These are phyloP conservation scores for Wallacemonas collosoma DNA, from an alignment of 208 protist genomes.

Conservation along the genomic window DNA sequence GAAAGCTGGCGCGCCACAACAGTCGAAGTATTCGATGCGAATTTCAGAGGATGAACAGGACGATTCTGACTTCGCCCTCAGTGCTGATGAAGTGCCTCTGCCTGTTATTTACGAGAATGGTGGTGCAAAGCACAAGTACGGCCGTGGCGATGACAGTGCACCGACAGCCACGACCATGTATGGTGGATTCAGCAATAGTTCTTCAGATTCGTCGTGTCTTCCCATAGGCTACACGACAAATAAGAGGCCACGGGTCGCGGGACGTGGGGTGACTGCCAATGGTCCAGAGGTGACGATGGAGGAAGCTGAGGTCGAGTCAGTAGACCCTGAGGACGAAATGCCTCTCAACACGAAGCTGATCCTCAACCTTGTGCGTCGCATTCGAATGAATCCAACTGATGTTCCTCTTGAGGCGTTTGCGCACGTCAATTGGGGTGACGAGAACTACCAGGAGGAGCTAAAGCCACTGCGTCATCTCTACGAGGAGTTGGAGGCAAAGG, in stretches of 20 bases:
- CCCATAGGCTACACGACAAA: conserved; percentile 13
- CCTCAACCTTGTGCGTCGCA: conserved; percentile 36
- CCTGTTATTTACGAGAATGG: conserved; percentile 1
- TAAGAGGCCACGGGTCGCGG: neutral
- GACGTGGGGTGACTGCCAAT: conserved; percentile 9
- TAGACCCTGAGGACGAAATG: conserved; percentile 31
- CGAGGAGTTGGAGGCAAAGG: conserved; percentile 64
- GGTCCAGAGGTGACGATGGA: conserved; percentile 12
- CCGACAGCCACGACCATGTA: conserved; percentile 23
- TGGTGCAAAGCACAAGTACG: conserved; percentile 17
- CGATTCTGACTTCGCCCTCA: conserved; percentile 11
- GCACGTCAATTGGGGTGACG: conserved; percentile 54
- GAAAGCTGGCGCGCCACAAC: conserved; percentile 23
- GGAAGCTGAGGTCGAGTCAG: conserved; percentile 14
- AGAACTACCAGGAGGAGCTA: conserved; percentile 45
- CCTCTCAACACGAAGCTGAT: conserved; percentile 60
- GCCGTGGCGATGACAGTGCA: conserved; percentile 2
- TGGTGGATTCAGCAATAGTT: neutral
- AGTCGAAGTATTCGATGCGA: conserved; percentile 17
- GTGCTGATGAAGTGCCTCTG: conserved; percentile 20
- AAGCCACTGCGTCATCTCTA: conserved; percentile 40
- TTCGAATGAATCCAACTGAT: conserved; percentile 26
- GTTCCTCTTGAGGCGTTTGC: conserved; percentile 41
- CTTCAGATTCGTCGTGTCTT: conserved; percentile 10
- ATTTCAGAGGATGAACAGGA: conserved; percentile 11